Conservation (phyloP, 768 basidiomycete genomes). For the Mycena rosella region DNA sequence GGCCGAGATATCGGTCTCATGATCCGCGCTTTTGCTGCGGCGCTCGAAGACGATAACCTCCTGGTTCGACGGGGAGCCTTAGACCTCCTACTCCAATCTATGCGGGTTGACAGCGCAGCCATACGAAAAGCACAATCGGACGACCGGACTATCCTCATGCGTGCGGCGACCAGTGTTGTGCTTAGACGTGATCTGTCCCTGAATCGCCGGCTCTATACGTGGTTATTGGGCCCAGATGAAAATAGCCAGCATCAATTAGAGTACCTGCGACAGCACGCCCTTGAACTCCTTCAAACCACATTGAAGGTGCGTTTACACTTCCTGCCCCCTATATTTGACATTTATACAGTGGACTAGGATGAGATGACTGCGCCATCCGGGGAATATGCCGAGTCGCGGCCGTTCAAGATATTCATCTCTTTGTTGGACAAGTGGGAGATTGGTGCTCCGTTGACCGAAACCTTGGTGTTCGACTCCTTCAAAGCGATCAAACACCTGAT, state of each 20-base stretch:
- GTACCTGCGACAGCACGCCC: constrained; percentile 76
- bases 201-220: constrained; percentile 92
- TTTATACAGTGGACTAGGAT: constrained; percentile 56
- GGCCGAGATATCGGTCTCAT: constrained; percentile 93
- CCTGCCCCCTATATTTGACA: neutral
- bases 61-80: constrained; percentile 89
- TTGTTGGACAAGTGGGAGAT: constrained; percentile 98
- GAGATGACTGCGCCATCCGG: constrained; percentile 83
- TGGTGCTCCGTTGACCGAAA: constrained; percentile 83
- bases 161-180: constrained; percentile 88
- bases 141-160: constrained; percentile 88
- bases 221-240: constrained; percentile 91
- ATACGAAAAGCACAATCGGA: constrained; percentile 76
- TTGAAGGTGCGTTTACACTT: constrained; percentile 64
- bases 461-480: constrained; percentile 84
- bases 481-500: constrained; percentile 73
- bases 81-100: constrained; percentile 84
- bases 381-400: constrained; percentile 83
- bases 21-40: constrained; percentile 92
- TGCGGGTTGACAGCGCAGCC: constrained; percentile 79
- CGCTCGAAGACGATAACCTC: constrained; percentile 93
- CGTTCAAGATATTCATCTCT: constrained; percentile 97
- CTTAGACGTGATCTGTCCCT: constrained; percentile 93
- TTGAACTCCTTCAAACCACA: constrained; percentile 79
- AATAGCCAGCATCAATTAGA: constrained; percentile 78